Evolutionary conservation across 78 protist genomes (phyloP).

Genomic region (Dictyostelium capitatum): DNA sequence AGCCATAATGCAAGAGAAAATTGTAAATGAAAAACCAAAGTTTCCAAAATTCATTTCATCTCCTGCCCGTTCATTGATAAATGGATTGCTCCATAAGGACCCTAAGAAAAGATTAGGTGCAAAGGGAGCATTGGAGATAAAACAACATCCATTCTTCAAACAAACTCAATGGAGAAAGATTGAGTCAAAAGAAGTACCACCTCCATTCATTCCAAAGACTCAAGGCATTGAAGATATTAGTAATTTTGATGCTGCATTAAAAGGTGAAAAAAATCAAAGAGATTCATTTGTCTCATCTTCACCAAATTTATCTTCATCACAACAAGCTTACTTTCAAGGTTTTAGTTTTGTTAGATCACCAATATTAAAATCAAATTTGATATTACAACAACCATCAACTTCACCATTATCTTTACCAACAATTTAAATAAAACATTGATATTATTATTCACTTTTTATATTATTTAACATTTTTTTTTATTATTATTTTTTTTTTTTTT

Average conservation of each 20-base stretch:
- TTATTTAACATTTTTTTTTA: neutral
- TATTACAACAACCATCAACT: too few relatives aligned
- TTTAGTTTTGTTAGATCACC: constrained; percentile 47
- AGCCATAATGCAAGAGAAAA: constrained; percentile 23
- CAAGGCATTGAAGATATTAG: constrained; percentile 10
- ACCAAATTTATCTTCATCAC: constrained; percentile 35
- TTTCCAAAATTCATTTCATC: constrained; percentile 61
- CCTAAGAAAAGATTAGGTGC: constrained; percentile 88
- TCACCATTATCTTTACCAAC: too few relatives aligned
- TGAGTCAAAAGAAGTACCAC: constrained; percentile 13
- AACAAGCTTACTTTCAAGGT: constrained; percentile 57
- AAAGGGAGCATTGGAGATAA: constrained; percentile 79
- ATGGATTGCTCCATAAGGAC: constrained; percentile 74
- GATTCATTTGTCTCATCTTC: constrained; percentile 3
- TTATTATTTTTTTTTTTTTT: neutral
- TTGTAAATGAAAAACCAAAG: constrained; percentile 53
- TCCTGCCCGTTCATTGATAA: constrained; percentile 62
- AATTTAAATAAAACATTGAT: too few relatives aligned
- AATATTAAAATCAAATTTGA: neutral
- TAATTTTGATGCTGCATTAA: constrained; percentile 35
- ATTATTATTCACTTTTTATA: too few relatives aligned
- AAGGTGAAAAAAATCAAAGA: neutral
- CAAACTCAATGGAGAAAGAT: constrained; percentile 63
- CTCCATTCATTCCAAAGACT: constrained; percentile 74
- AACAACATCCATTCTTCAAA: constrained; percentile 80